A percentile compares a stretch with the other conserved stretches of the same genome.
Conservation (phyloP, 306 rosid species). For the Mucuna pruriens region DNA sequence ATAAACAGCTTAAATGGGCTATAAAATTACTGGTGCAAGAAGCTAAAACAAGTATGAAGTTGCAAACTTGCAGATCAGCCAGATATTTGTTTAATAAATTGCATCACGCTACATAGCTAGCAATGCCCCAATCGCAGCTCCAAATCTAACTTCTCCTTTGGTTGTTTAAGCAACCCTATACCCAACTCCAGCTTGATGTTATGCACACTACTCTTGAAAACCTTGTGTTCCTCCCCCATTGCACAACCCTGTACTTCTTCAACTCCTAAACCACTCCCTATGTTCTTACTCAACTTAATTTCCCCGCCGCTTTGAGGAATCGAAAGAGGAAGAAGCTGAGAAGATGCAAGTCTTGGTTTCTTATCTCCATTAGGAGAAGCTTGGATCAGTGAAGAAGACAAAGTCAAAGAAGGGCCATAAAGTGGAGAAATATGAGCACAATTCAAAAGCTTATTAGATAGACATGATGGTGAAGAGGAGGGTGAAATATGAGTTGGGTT, state of each 20-base stretch:
- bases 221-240: conserved; percentile 36
- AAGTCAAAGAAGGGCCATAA: conserved; percentile 38
- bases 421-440: conserved; percentile 29
- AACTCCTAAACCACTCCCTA: conserved; percentile 15
- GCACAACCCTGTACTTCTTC: conserved; percentile 35
- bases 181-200: conserved; percentile 61
- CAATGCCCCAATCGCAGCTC: conserved; percentile 74
- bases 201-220: conserved; percentile 46
- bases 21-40: conserved; percentile 33
- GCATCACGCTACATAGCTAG: conserved; percentile 27
- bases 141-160: conserved; percentile 72
- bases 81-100: conserved; percentile 10
- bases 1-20: conserved; percentile 2
- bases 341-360: conserved; percentile 42
- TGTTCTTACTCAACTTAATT: background rate
- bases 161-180: conserved; percentile 54
- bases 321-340: conserved; percentile 32
- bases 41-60: conserved; percentile 17
- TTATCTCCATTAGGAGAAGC: conserved; percentile 43
- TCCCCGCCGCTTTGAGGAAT: conserved; percentile 39
- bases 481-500: conserved; percentile 44
- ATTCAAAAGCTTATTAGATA: conserved; percentile 38
- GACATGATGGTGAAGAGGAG: conserved; percentile 26
- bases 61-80: background rate
- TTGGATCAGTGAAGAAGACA: conserved; percentile 43